Evolutionary conservation across 1,139 yeast genomes (phyloP).

Genomic region (Suhomyces kunorum): DNA sequence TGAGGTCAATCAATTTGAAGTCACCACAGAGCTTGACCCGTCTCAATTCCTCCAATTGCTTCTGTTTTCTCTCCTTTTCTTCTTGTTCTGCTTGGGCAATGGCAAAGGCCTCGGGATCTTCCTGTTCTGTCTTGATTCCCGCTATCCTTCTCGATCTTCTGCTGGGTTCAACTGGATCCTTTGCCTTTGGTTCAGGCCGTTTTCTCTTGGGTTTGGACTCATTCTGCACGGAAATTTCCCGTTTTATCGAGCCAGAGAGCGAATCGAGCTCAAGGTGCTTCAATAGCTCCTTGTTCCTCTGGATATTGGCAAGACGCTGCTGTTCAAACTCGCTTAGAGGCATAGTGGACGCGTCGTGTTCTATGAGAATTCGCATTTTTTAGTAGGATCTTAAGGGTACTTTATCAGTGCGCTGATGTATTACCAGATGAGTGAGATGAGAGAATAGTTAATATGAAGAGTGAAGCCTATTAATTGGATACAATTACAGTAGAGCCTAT

Average conservation of each 20-base stretch:
- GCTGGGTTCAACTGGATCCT: slow-evolving; percentile 45
- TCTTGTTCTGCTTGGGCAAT: slow-evolving; percentile 40
- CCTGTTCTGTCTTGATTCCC: slow-evolving; percentile 52
- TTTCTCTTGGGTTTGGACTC: slow-evolving; percentile 19
- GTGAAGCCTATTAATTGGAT: no score
- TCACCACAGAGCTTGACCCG: slow-evolving; percentile 63
- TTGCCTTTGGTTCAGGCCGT: slow-evolving; percentile 23
- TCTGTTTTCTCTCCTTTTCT: slow-evolving; percentile 35
- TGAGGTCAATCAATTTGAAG: slow-evolving; percentile 57
- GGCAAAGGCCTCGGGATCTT: slow-evolving; percentile 39
- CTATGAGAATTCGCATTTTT: not conserved
- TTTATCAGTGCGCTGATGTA: no score
- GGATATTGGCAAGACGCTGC: slow-evolving; percentile 59
- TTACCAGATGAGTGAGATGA: no score
- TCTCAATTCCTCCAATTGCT: slow-evolving; percentile 53
- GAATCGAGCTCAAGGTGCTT: slow-evolving; percentile 41
- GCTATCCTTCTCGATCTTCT: slow-evolving; percentile 68
- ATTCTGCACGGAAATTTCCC: slow-evolving; percentile 26
- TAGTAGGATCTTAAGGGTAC: not conserved
- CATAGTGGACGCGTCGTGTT: slow-evolving; percentile 19
- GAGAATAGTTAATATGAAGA: no score
- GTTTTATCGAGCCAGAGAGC: slow-evolving; percentile 31
- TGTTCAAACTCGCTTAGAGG: slow-evolving; percentile 63
- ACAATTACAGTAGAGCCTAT: no score
- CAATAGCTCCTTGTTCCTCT: slow-evolving; percentile 43